These are phyloP conservation scores for Streptanthus diversifolius DNA, from an alignment of 345 rosid genomes.

Conservation along the genomic window DNA sequence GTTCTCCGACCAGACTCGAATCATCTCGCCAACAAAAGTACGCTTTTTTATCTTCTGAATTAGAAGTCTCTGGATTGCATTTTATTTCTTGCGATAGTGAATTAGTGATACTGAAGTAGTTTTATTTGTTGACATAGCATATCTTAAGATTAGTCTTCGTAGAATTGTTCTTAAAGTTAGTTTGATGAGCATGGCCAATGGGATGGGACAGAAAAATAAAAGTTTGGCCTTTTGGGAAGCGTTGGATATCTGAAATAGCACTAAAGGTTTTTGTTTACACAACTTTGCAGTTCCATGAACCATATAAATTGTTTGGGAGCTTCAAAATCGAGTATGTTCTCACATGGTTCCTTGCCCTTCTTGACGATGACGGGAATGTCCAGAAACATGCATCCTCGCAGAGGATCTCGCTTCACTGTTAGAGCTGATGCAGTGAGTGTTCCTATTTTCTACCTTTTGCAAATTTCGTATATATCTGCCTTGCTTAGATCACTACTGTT, in stretches of 20 bases:
- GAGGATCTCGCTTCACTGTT: constrained; percentile 62
- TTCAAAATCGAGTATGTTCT: constrained; percentile 60
- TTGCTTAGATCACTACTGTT: neutral
- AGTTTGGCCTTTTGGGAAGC: neutral
- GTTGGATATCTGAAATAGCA: neutral
- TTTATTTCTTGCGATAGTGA: too few relatives aligned
- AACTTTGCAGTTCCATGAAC: constrained; percentile 44
- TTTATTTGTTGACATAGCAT: neutral
- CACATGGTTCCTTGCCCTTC: constrained; percentile 49
- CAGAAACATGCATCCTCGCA: constrained; percentile 40
- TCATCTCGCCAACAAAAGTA: constrained; percentile 40
- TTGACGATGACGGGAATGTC: constrained; percentile 43
- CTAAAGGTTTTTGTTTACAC: neutral
- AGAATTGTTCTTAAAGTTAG: neutral
- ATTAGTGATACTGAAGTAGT: neutral
- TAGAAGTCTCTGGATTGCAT: neutral
- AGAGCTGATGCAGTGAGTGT: constrained; percentile 79
- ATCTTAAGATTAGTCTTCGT: neutral
- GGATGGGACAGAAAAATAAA: too few relatives aligned
- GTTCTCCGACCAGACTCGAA: constrained; percentile 33
- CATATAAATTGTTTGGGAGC: constrained; percentile 50
- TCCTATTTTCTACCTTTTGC: neutral
- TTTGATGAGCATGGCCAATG: too few relatives aligned
- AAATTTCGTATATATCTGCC: neutral
- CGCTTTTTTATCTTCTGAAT: neutral